Evolutionary conservation across 208 protist genomes (phyloP), one percentile per base, ranked within the genome.

Genomic region (Trypanosoma platydactyli): DNA sequence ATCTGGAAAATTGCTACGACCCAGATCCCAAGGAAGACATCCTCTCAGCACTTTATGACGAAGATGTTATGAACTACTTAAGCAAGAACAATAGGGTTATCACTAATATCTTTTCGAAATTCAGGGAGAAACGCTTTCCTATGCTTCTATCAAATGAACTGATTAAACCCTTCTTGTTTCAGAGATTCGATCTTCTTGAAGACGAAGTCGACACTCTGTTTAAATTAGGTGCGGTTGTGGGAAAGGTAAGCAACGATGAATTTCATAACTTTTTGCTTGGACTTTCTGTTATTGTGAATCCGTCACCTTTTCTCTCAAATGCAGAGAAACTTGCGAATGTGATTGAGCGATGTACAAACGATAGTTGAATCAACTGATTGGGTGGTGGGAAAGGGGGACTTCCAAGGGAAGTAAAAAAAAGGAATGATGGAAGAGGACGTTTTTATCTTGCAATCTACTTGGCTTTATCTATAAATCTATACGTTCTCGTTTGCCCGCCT

Each of bases 1-100:
- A 73, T 25, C 73, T 96, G 3, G 84, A 90, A 55, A 82, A 67
- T 29, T 55, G 83, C 52, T 95, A 91, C 61, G 71, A 76, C 16
- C 69, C 81, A 46, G 76, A 81, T 61, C 67, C 81, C 1, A 56
- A 76, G 12, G 90, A 95, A 27, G 82, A 86, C 18, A 56, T 89
- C 30, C 64, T 52, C 41, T 63, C 76, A 16, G 18, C 66, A 15
- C 71, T 88, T 25, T 76, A 54, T 48, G 68, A 83, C 0, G 64
- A 69, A 25, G 77, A 80, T 62, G 76, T 85, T 40, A 49, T 46
- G 5, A 67, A 69, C 13, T 81, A 86, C 29, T 77, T 92, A 15
- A 52, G 60, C 25, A 70, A 79, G 35, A 22, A 89, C 53, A 51
- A 48, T 16, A 60, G n/a, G 24, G 54, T 68, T 29, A 5, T 92